Evolutionary conservation across 2,329 filamentous ascomycete species (phyloP).

Genomic region (Xylariaceae sp.): DNA sequence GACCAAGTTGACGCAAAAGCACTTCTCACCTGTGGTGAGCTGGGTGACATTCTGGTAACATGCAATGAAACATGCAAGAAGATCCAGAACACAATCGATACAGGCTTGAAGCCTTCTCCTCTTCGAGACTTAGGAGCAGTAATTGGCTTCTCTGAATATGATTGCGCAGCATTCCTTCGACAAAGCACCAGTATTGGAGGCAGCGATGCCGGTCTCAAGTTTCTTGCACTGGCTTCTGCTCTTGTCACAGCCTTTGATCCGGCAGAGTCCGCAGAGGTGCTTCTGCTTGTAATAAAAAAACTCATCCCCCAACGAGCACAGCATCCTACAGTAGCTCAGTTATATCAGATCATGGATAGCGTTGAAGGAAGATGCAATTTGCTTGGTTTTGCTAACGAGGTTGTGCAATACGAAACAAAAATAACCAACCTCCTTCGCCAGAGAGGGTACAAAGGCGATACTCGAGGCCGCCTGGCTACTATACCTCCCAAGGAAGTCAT

Average conservation of each 20-base stretch:
- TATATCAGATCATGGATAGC: conserved; percentile 1
- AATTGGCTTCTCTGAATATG: conserved; percentile 4
- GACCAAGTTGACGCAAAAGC: no score
- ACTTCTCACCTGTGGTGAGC: no score
- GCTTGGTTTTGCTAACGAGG: conserved; percentile 2
- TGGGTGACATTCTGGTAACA: no score
- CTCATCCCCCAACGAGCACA: not conserved
- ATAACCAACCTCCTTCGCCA: conserved; percentile 2
- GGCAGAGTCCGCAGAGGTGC: conserved; percentile 4
- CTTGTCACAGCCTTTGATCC: conserved; percentile 11
- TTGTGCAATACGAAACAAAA: conserved; percentile 8
- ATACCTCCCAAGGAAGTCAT: conserved; percentile 2
- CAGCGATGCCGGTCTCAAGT: conserved; percentile 5
- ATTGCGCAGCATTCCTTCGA: not conserved
- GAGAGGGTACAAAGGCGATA: not conserved
- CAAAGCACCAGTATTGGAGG: not conserved
- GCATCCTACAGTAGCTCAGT: conserved; percentile 1
- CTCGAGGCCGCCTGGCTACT: not conserved
- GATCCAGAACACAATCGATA: not conserved
- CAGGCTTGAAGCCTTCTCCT: not conserved
- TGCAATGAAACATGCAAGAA: conserved; percentile 3
- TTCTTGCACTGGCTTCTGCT: conserved; percentile 8
- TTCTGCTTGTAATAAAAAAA: not conserved
- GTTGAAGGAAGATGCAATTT: conserved; percentile 7
- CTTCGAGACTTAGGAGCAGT: not conserved